phyloP scores from a whole-genome alignment of 2,329 filamentous ascomycete genomes.

The Daldinia eschscholtzii region DNA sequence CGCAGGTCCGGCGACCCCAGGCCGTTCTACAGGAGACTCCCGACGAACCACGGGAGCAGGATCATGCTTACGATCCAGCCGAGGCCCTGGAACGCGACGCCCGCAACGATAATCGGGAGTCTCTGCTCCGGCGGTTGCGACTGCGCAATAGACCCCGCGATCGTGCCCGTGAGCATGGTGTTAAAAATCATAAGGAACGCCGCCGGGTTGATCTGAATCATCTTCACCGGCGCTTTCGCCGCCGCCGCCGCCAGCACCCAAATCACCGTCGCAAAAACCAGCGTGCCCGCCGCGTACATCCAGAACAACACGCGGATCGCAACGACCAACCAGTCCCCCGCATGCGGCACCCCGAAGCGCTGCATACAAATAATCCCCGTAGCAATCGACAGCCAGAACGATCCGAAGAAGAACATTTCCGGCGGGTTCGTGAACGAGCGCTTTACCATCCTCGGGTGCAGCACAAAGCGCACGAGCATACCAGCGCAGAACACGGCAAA shows the following conservation, averaged over 20 bases:
- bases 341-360: conserved; percentile 63
- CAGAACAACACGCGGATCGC: conserved; percentile 71
- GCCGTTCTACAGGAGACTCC: conserved; percentile 67
- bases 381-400: conserved; percentile 71
- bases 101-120: conserved; percentile 67
- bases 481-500: conserved; percentile 62
- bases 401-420: conserved; percentile 71
- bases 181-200: conserved; percentile 75
- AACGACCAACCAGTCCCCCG: conserved; percentile 63
- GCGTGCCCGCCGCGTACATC: conserved; percentile 68
- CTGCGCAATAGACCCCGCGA: conserved; percentile 65
- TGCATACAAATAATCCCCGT: conserved; percentile 68
- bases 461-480: conserved; percentile 65
- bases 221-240: conserved; percentile 60
- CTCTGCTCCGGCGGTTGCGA: conserved; percentile 61
- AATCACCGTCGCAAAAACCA: conserved; percentile 66
- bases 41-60: conserved; percentile 71
- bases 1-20: conserved; percentile 64
- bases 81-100: conserved; percentile 71
- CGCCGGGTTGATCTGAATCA: conserved; percentile 67
- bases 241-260: conserved; percentile 73
- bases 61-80: conserved; percentile 69
- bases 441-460: conserved; percentile 60
- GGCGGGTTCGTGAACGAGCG: conserved; percentile 64
- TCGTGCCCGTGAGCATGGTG: conserved; percentile 72